Conservation (phyloP, 805 yeast species). For the Torulaspora indica region DNA sequence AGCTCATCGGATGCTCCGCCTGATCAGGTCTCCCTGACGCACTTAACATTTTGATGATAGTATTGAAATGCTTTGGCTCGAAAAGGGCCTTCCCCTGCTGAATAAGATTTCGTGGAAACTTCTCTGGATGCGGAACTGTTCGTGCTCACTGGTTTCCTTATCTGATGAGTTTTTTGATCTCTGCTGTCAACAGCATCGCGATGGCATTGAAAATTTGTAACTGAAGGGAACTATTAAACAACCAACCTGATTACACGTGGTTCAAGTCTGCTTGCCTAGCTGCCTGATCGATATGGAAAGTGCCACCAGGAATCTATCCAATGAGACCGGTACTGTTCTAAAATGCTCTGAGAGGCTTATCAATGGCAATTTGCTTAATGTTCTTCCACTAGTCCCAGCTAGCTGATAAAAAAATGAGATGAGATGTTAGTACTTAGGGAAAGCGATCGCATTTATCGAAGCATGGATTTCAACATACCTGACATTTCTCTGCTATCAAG, state of each 20-base stretch:
- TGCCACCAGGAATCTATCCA: conserved; percentile 26
- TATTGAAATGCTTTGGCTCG: not conserved
- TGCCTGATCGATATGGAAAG: conserved; percentile 18
- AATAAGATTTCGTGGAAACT: not conserved
- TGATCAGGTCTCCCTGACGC: not conserved
- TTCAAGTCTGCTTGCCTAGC: not conserved
- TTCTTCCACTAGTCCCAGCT: conserved; percentile 31
- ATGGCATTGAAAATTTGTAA: conserved; percentile 2
- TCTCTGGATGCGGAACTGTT: not conserved
- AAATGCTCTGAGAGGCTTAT: conserved; percentile 30
- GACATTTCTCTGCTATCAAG: conserved; percentile 22
- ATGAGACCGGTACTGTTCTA: conserved; percentile 23
- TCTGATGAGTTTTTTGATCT: not conserved
- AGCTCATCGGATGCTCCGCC: conserved; percentile 24
- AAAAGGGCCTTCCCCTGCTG: not conserved
- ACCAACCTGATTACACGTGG: conserved; percentile 10
- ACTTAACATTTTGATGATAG: not conserved
- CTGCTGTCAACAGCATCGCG: not conserved
- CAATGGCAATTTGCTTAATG: conserved; percentile 29
- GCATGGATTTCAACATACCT: conserved; percentile 24
- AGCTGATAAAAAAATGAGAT: conserved; percentile 14
- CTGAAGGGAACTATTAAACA: not conserved
- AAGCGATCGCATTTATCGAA: not conserved
- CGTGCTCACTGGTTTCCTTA: not conserved
- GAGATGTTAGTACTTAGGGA: not conserved